Conservation (phyloP, 495 filamentous ascomycete species). For the Xylaria bambusicola region DNA sequence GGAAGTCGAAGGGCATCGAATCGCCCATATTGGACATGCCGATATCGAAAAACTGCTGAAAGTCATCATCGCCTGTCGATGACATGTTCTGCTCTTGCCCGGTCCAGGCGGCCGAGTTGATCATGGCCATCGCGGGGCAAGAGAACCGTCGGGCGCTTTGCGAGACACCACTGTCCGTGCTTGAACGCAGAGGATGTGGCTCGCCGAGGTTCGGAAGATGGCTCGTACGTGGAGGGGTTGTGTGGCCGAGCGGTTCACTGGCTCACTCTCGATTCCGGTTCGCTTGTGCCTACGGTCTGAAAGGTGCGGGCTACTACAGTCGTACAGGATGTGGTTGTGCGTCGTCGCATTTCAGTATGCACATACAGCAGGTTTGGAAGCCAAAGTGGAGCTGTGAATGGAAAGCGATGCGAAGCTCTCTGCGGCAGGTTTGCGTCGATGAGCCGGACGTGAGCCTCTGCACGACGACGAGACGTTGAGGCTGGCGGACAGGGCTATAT, state of each 20-base stretch:
- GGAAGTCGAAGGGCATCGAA: conserved; percentile 51
- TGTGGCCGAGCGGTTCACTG: neutral
- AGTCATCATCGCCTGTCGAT: conserved; percentile 51
- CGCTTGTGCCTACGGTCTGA: neutral
- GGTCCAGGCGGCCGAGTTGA: conserved; percentile 52
- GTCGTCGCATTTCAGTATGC: conserved; percentile 9
- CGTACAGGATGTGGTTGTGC: neutral
- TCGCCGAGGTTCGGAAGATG: conserved; percentile 4
- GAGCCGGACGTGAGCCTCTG: neutral
- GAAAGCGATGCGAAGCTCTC: neutral
- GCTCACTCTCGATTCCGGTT: neutral
- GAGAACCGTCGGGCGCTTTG: neutral
- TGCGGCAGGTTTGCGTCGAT: neutral
- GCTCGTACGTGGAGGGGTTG: neutral
- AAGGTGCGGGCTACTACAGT: conserved; percentile 5
- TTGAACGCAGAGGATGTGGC: neutral
- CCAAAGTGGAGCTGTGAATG: conserved; percentile 8
- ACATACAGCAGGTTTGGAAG: neutral
- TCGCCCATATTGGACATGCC: conserved; percentile 49
- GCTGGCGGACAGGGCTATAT: neutral
- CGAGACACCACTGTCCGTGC: conserved; percentile 6
- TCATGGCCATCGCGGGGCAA: conserved; percentile 36
- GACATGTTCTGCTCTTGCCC: conserved; percentile 50
- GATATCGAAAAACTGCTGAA: conserved; percentile 59
- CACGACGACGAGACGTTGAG: neutral